A percentile compares a stretch with the other conserved stretches of the same genome.
Conservation (phyloP, 306 rosid genomes). For the Cyclanthera cordifolia region DNA sequence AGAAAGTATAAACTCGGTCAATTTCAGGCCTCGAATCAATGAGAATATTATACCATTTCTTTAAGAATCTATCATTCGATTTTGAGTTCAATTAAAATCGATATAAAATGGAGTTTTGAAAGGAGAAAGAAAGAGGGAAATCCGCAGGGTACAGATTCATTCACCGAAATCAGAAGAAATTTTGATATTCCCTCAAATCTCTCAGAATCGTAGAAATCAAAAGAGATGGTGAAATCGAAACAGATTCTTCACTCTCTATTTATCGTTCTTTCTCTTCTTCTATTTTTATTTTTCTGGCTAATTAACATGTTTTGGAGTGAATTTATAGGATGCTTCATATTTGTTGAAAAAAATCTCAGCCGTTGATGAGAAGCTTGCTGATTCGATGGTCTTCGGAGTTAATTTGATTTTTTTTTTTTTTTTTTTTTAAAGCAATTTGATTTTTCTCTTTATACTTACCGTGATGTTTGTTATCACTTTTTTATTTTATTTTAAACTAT, state of each 20-base stretch:
- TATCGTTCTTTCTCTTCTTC: neutral
- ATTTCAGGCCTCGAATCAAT: no score
- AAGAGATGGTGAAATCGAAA: neutral
- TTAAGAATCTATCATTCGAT: neutral
- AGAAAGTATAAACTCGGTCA: no score
- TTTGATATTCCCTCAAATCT: neutral
- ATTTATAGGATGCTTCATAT: neutral
- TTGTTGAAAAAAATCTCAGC: neutral
- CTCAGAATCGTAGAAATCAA: conserved; percentile 12
- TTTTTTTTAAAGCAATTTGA: no score
- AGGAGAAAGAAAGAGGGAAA: neutral
- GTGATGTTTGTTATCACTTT: no score
- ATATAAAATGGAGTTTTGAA: no score
- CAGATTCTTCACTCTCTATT: neutral
- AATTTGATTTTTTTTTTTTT: no score
- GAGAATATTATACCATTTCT: neutral
- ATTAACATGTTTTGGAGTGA: no score
- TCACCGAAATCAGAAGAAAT: neutral
- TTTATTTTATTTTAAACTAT: no score
- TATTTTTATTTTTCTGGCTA: neutral
- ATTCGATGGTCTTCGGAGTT: no score
- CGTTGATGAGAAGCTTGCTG: neutral
- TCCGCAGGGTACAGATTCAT: no score
- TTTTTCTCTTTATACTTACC: no score
- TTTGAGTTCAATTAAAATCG: neutral